Conservation (phyloP, 164 flowering plant genomes). For the Brasenia schreberi region DNA sequence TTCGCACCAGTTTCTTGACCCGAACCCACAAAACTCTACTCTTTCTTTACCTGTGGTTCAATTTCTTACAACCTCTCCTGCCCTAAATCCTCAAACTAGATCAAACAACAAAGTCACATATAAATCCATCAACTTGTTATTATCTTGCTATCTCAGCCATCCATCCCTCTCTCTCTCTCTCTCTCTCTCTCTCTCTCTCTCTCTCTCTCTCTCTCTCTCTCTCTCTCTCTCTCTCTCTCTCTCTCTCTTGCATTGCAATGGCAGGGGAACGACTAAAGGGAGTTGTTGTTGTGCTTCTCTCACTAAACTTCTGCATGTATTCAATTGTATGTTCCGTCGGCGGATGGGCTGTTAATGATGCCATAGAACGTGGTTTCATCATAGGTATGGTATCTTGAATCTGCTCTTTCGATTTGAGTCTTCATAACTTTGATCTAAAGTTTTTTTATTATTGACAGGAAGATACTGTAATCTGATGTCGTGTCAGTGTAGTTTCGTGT, state of each 20-base stretch:
- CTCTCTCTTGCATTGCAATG: slow-evolving; percentile 23
- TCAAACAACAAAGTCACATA: slow-evolving; percentile 10
- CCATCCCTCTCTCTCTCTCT: background rate
- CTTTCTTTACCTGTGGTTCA: too few species aligned
- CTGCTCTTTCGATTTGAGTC: background rate
- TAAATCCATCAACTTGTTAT: slow-evolving; percentile 1
- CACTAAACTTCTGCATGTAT: slow-evolving; percentile 86
- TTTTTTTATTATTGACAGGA: too few species aligned
- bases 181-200: background rate
- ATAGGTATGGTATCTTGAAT: slow-evolving; percentile 34
- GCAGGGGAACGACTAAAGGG: slow-evolving; percentile 35
- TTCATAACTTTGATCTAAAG: too few species aligned
- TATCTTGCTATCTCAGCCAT: background rate
- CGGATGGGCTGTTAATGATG: slow-evolving; percentile 71
- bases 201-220: too few species aligned
- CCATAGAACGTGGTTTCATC: slow-evolving; percentile 73
- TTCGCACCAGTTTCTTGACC: too few species aligned
- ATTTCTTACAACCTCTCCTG: slow-evolving; percentile 13
- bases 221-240: too few species aligned
- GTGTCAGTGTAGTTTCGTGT: too few species aligned
- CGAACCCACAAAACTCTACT: too few species aligned
- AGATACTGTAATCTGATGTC: too few species aligned
- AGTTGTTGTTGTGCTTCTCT: slow-evolving; percentile 40
- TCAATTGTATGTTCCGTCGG: slow-evolving; percentile 58
- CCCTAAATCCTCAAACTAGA: background rate